Base-by-base conservation (phyloP, 495 filamentous ascomycete species). In the Penicillium paxilli region DNA sequence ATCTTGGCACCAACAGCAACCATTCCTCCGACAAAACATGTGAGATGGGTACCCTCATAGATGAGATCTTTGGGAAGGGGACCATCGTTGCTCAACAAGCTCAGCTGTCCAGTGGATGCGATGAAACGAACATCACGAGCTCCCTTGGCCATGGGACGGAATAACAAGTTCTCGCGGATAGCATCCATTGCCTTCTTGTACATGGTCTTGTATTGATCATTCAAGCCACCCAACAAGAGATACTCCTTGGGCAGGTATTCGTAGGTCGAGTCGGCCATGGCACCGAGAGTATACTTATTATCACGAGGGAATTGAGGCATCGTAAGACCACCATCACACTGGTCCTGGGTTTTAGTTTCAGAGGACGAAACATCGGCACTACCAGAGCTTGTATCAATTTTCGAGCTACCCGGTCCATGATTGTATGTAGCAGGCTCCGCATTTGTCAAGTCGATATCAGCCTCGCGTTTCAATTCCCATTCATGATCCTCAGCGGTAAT, bases 21-120 rank as follows among this genome's bases (percentile, higher is more conserved):
- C 94, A 98, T 98, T 46, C 92, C 94, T 10, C 94, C 94, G 17
- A 88, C 78, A 62, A 98, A 98, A 66, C 94, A 98, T 12, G 87
- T 87, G 24, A 96, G 78, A 74, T 97, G 92, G 8, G 84, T 81
- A 4, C 82, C 79, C 57, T 94, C 87, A 51, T 80, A 82, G 16
- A 78, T 68, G 32, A 80, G 72, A 16, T 53, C 57, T 0, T 33
- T 35, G 12, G 59, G 16, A 16, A 21, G n/a, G 16, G 54, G 50
- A 17, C 47, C 35, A 2, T 65, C 64, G 2, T 44, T 52, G 37
- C 62, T 63, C 9, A 44, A 35, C 10, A 64, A 64, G 23, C 67
- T 65, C 12, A 63, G 50, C 10, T 76, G 69, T 54, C 74, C 78
- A 11, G 86, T 80, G 0, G 84, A 81, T 21, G 83, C 81, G 40